A percentile compares a stretch with the other conserved stretches of the same genome.
Conservation (phyloP, 2,329 filamentous ascomycete species). For the Didymella exigua region DNA sequence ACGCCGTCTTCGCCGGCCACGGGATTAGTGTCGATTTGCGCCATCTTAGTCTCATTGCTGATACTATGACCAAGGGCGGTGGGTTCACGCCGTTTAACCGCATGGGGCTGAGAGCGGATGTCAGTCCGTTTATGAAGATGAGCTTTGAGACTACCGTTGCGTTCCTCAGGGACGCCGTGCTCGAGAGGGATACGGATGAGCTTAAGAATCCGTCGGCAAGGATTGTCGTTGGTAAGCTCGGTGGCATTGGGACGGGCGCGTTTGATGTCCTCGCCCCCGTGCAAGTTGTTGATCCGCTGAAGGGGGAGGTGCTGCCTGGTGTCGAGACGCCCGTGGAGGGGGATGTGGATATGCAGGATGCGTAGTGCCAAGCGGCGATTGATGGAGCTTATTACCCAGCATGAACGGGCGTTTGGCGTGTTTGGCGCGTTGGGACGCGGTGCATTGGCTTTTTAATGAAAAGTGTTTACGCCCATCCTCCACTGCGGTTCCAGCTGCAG, state of each 20-base stretch:
- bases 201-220: conserved; percentile 82
- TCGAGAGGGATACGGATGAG: conserved; percentile 90
- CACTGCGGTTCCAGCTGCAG: too few relatives aligned
- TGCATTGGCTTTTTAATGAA: too few relatives aligned
- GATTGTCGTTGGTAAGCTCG: conserved; percentile 84
- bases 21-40: conserved; percentile 90
- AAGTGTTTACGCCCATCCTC: too few relatives aligned
- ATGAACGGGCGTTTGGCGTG: too few relatives aligned
- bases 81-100: conserved; percentile 91
- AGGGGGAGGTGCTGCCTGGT: conserved; percentile 20
- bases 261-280: conserved; percentile 76
- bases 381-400: too few relatives aligned
- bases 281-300: conserved; percentile 36
- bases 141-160: conserved; percentile 97
- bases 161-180: conserved; percentile 89
- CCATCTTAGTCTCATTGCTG: conserved; percentile 92
- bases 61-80: conserved; percentile 96
- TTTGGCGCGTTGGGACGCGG: too few relatives aligned
- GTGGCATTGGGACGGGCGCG: conserved; percentile 83
- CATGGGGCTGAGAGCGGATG: conserved; percentile 81
- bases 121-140: conserved; percentile 97
- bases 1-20: conserved; percentile 85
- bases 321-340: conserved; percentile 21
- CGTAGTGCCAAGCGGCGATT: not conserved
- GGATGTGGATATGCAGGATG: conserved; percentile 22